Base-by-base conservation (phyloP, 306 rosid species). In the Castanopsis chinensis region DNA sequence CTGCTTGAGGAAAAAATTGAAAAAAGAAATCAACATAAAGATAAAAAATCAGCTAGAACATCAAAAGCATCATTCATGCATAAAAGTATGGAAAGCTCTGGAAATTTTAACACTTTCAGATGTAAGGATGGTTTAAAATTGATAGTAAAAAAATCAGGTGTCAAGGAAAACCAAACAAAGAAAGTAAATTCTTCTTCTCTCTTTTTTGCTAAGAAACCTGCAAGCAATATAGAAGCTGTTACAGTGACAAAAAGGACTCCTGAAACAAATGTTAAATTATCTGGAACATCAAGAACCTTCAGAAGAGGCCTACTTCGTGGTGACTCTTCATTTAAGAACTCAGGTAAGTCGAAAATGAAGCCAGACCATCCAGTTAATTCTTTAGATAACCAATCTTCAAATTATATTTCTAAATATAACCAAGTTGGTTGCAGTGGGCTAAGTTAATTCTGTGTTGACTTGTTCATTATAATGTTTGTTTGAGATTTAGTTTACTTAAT, bases 101-200 rank as follows among this genome's bases (percentile, higher is more conserved):
- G 49, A 56, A 74, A 27, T 59, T 30, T 37, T n/a, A 58, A 64
- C 23, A 52, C 56, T n/a, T n/a, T 1, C 20, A 64, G 76, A 32
- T 78, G 79, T 52, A 35, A 51, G 58, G 76, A 27, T 72, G 25
- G 68, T 83, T 75, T 79, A 67, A 60, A n/a, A 27, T 12, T 49
- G 9, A 84, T 76, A 11, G 0, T 6, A 27, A 25, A 17, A 54
- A 59, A 55, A 51, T 53, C 78, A 14, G 13, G 45, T 32, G 55
- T 54, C 21, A 20, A 69, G 54, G 43, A 49, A 64, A 60, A 23
- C 20, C 57, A 72, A 60, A 23, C 28, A 59, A 23, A 35, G 61
- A 69, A 17, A 63, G 78, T 1, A 55, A 72, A 12, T 21, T 75
- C 78, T 65, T 35, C 77, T 45, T 11, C 78, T 23, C 43, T 18